These are phyloP conservation scores for Aeminium ludgeri DNA, from an alignment of 495 filamentous ascomycete genomes.

Conservation along the genomic window DNA sequence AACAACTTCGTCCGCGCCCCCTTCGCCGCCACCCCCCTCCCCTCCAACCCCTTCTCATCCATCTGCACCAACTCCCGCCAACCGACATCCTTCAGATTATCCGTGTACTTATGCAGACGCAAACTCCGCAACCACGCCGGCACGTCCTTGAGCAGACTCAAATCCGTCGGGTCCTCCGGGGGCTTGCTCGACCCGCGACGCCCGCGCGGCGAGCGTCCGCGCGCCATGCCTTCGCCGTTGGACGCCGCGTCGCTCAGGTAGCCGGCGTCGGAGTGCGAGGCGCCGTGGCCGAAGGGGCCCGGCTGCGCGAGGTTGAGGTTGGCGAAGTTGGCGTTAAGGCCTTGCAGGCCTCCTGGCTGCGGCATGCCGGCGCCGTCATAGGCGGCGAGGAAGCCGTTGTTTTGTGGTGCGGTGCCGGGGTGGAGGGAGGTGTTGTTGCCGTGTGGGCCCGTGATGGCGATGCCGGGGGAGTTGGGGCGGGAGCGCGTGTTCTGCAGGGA, in stretches of 20 bases:
- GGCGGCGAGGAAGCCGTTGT: constrained; percentile 84
- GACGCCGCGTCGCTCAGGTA: constrained; percentile 90
- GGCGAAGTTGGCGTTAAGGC: constrained; percentile 53
- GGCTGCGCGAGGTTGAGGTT: constrained; percentile 49
- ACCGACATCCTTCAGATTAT: constrained; percentile 90
- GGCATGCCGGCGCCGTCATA: constrained; percentile 62
- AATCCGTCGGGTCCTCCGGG: constrained; percentile 92
- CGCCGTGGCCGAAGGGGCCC: not conserved
- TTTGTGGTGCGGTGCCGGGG: constrained; percentile 75
- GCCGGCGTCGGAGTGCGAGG: constrained; percentile 43
- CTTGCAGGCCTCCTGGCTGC: no score
- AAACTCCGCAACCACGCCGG: constrained; percentile 90
- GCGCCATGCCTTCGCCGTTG: constrained; percentile 56
- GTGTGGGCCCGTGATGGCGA: constrained; percentile 59
- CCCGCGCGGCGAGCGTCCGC: constrained; percentile 83
- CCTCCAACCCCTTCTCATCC: constrained; percentile 85
- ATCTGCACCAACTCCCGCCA: constrained; percentile 89
- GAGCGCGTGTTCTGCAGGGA: constrained; percentile 62
- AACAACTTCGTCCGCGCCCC: constrained; percentile 95
- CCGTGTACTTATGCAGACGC: constrained; percentile 94
- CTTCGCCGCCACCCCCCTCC: constrained; percentile 84
- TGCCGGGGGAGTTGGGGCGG: constrained; percentile 80
- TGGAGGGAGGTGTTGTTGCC: constrained; percentile 22
- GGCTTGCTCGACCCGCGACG: constrained; percentile 91
- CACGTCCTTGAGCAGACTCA: constrained; percentile 80